Percentiles rank a stretch among this genome's conserved stretches.
Evolutionary conservation across 2,329 filamentous ascomycete genomes (phyloP).

Genomic region (Aaosphaeria pasadenensis): DNA sequence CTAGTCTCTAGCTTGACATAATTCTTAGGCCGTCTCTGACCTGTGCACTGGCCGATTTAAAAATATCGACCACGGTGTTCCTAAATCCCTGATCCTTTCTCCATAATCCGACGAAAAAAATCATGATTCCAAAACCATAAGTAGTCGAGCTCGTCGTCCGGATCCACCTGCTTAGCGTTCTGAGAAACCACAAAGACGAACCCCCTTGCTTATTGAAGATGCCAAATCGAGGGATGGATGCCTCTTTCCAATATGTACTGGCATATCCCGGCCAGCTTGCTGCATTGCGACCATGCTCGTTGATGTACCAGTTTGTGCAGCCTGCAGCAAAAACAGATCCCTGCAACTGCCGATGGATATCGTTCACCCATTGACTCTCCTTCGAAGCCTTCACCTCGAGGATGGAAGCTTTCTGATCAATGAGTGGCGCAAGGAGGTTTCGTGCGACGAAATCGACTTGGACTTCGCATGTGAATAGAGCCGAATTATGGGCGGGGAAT

Average conservation of each 20-base stretch:
- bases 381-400: conserved; percentile 36
- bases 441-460: conserved; percentile 28
- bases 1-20: too few relatives aligned
- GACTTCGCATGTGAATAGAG: conserved; percentile 27
- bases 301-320: conserved; percentile 46
- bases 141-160: conserved; percentile 1
- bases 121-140: not conserved
- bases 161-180: conserved; percentile 6
- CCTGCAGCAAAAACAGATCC: conserved; percentile 37
- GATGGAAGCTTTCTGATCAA: conserved; percentile 29
- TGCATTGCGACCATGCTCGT: conserved; percentile 35
- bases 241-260: conserved; percentile 18
- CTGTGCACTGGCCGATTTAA: too few relatives aligned
- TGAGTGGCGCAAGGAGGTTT: conserved; percentile 27
- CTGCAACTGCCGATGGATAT: conserved; percentile 28
- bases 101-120: too few relatives aligned
- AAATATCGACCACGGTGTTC: too few relatives aligned
- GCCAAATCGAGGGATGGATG: not conserved
- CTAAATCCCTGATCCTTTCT: too few relatives aligned
- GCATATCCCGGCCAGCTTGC: conserved; percentile 38
- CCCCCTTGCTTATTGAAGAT: not conserved
- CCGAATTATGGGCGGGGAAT: conserved; percentile 33
- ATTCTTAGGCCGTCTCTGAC: too few relatives aligned
- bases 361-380: conserved; percentile 29
- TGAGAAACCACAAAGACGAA: not conserved